Base-by-base conservation (phyloP, 1,284 basidiomycete genomes). In the Pascua guehoae region DNA sequence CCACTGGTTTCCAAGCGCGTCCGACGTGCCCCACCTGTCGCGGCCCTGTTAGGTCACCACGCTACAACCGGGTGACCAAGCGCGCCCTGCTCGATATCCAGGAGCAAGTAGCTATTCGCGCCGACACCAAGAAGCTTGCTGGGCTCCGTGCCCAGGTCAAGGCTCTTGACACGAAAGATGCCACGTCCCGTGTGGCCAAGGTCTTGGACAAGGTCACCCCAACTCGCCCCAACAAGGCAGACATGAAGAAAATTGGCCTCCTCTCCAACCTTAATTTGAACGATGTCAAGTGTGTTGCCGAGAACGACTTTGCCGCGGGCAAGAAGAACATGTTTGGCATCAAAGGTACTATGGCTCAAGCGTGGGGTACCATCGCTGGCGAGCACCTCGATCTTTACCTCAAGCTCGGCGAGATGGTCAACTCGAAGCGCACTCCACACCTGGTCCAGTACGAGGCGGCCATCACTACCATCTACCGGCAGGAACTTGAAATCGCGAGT, bases 21-120 rank as follows among this genome's bases (percentile, higher is more conserved):
- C 82, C 83, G 0, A 72, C 78, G 0, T 85, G 86, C 62, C 85
- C 84, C 0, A 81, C 80, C 0, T 87, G 84, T 63, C 80, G 81
- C 9, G 66, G 71, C 1, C 75, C 79, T 2, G 82, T 86, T 62
- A 81, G 78, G 0, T 75, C 81, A 10, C 80, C 80, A 4, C 80
- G 84, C 12, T 85, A 86, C 68, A 82, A 84, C 2, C 81, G 86
- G 1, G 73, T 83, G 32, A 81, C 79, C 68, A 88, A 87, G 67
- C 79, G 83, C 8, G 84, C 85, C 0, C 74, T 81, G 56, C 72
- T 86, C 32, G 84, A 86, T 58, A 82, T 87, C 24, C 68, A 86
- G 41, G 86, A 87, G 64, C 79, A 80, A 51, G 86, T 86, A 56
- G 79, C 86, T 15, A 81, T 84, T 32, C 24, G 24, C 7, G 24